Evolutionary conservation across 805 yeast genomes (phyloP).

Genomic region (Kluyveromyces aestuarii): DNA sequence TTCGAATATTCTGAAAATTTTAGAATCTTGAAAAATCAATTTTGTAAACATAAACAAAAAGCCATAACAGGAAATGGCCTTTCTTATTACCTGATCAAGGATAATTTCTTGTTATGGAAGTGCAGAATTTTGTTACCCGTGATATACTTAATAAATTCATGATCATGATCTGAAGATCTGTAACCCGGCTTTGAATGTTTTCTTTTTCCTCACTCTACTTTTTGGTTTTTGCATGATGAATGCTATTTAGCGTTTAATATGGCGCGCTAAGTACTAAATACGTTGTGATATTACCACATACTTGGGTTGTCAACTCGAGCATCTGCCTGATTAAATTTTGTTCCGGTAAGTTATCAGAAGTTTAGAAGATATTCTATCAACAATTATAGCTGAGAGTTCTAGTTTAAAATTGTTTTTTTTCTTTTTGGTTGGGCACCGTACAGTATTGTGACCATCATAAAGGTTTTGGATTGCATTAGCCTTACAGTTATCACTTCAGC

Average conservation of each 20-base stretch:
- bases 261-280: neutral
- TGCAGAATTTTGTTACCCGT: neutral
- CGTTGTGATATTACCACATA: no score
- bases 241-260: neutral
- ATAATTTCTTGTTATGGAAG: neutral
- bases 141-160: neutral
- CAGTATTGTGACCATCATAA: no score
- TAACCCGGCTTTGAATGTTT: neutral
- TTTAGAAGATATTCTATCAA: no score
- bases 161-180: neutral
- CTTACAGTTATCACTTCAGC: no score
- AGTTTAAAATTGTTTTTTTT: no score
- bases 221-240: neutral
- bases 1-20: neutral
- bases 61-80: neutral
- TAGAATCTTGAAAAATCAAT: neutral
- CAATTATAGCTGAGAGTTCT: no score
- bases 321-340: no score
- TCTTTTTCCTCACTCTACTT: neutral
- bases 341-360: no score
- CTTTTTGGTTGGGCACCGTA: no score
- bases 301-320: no score
- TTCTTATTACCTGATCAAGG: neutral
- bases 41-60: constrained; percentile 2
- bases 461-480: no score